These are phyloP conservation scores for Conticribra guillardii DNA, from an alignment of 108 stramenopile species.

Conservation along the genomic window DNA sequence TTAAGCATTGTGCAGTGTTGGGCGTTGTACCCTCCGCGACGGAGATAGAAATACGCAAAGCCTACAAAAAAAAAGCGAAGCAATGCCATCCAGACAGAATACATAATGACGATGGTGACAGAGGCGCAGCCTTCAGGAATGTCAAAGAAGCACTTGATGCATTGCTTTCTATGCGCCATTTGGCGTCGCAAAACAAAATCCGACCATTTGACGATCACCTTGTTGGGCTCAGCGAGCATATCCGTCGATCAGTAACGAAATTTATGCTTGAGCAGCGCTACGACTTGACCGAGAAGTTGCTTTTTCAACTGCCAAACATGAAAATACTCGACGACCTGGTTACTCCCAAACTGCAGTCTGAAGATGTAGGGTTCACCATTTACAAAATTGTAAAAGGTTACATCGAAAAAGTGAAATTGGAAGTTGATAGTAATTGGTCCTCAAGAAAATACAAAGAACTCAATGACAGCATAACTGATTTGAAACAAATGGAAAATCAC, in stretches of 20 bases:
- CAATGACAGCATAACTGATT: slow-evolving; percentile 51
- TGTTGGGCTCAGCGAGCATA: slow-evolving; percentile 20
- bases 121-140: slow-evolving; percentile 25
- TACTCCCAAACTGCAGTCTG: slow-evolving; percentile 42
- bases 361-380: slow-evolving; percentile 24
- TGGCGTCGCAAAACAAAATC: not conserved
- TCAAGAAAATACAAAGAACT: slow-evolving; percentile 61
- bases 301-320: slow-evolving; percentile 44
- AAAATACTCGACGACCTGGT: slow-evolving; percentile 54
- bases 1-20: slow-evolving; percentile 52
- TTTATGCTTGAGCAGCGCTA: slow-evolving; percentile 55
- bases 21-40: slow-evolving; percentile 55
- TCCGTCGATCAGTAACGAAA: slow-evolving; percentile 21
- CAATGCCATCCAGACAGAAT: slow-evolving; percentile 48
- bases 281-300: slow-evolving; percentile 39
- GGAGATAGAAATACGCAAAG: slow-evolving; percentile 49
- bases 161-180: slow-evolving; percentile 18
- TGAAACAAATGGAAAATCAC: slow-evolving; percentile 56
- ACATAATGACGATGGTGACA: slow-evolving; percentile 2
- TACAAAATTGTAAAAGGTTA: slow-evolving; percentile 40
- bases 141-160: slow-evolving; percentile 54
- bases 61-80: slow-evolving; percentile 42
- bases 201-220: slow-evolving; percentile 53
- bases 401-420: slow-evolving; percentile 47
- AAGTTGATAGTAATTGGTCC: slow-evolving; percentile 55